Evolutionary conservation across 768 basidiomycete species (phyloP), one percentile per base, ranked within the genome.

Genomic region (Serendipita sp.): DNA sequence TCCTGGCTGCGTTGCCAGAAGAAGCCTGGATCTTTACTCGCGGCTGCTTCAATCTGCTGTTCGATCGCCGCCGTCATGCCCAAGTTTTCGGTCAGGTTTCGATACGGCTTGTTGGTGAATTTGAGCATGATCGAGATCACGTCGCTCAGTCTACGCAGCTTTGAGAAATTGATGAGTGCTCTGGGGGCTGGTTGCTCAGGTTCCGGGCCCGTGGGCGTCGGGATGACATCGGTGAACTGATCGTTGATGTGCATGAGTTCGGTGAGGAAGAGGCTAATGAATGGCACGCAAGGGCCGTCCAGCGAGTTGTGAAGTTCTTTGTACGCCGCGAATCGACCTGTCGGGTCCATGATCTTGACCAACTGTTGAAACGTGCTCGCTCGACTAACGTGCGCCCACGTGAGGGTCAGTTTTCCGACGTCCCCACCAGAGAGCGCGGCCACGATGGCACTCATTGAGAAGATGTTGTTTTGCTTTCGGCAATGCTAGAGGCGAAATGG

Each of bases 381-480:
- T 22, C 78, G 78, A 38, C 73, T 73, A 43, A 82, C 79, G 66
- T 83, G 82, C n/a, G 78, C 79, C 86, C 83, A 86, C 9, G 84
- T 85, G 50, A 84, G 70, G 62, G 79, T 79, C 31, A 85, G 73
- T 34, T 79, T 78, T 9, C 76, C 74, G 62, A 87, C 22, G 51
- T 63, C 62, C 11, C 50, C 62, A 67, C 81, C 82, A 0, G 82
- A 81, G 56, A 88, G 75, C 3, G 81, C 84, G 33, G 77, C 80
- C 64, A 82, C 76, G 64, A 88, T 79, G 3, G 85, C 81, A 66
- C 82, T 80, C 80, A 85, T 79, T 0, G 84, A 82, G 42, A 82
- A 77, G 65, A 82, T 82, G 69, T 88, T 88, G 69, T 81, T 80
- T 67, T 86, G 71, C 13, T 71, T 67, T 38, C 77, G 78, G 71